Percentiles rank a stretch among this genome's conserved stretches.
Evolutionary conservation across 768 basidiomycete genomes (phyloP).

Genomic region (Xerocomus spinulosus): DNA sequence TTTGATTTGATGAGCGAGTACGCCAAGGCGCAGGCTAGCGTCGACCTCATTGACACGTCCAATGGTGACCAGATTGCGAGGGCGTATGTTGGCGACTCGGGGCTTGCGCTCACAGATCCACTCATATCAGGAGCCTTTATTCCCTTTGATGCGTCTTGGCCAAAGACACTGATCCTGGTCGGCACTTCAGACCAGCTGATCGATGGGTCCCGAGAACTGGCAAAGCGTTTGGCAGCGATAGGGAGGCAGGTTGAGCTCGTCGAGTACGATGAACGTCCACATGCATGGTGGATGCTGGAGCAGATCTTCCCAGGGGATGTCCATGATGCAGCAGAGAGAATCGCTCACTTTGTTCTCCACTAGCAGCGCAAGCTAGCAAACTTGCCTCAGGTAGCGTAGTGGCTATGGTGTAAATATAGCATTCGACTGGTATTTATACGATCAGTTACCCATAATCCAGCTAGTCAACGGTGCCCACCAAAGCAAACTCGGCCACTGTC

Average conservation of each 20-base stretch:
- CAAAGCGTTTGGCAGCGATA: not conserved
- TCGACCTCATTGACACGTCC: not conserved
- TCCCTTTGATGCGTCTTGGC: constrained; percentile 17
- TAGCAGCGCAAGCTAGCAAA: no score
- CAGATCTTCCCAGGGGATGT: constrained; percentile 14
- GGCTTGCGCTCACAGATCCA: constrained; percentile 10
- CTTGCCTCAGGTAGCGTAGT: no score
- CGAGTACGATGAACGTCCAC: constrained; percentile 22
- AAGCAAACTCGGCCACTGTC: constrained; percentile 1
- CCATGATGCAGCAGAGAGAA: constrained; percentile 10
- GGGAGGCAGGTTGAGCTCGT: constrained; percentile 16
- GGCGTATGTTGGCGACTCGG: constrained; percentile 11
- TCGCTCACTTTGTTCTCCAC: constrained; percentile 9
- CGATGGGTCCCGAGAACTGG: constrained; percentile 8
- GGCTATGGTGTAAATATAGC: not conserved
- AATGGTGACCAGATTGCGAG: not conserved
- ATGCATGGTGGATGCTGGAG: constrained; percentile 21
- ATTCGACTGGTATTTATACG: constrained; percentile 10
- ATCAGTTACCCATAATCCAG: constrained; percentile 13
- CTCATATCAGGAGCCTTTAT: constrained; percentile 15
- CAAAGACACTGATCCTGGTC: constrained; percentile 19
- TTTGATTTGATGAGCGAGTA: not conserved
- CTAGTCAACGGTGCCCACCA: constrained; percentile 10
- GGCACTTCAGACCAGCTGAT: constrained; percentile 15
- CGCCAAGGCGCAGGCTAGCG: constrained; percentile 1